Percentiles rank a stretch among this genome's conserved stretches.
These are phyloP conservation scores for Schizochytrium sp. DNA, from an alignment of 108 stramenopile species.

Conservation along the genomic window DNA sequence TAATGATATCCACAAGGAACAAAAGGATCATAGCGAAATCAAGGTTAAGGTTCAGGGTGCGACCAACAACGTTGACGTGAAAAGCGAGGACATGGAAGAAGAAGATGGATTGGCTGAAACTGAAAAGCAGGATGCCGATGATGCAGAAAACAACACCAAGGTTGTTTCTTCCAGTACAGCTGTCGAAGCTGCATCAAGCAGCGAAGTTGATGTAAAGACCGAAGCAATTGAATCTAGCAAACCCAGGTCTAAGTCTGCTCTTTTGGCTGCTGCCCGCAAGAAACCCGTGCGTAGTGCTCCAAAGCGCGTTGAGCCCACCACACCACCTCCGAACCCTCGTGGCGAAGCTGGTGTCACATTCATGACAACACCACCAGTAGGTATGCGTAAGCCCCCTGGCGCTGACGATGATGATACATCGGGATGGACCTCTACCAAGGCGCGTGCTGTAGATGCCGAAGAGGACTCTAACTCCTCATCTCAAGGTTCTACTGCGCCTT, in stretches of 20 bases:
- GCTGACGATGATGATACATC: conserved; percentile 11
- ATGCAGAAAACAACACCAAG: neutral
- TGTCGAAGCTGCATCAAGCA: neutral
- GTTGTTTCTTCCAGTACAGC: neutral
- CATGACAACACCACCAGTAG: conserved; percentile 37
- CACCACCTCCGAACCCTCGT: neutral
- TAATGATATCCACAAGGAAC: neutral
- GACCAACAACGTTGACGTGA: neutral
- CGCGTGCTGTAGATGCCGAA: conserved; percentile 53
- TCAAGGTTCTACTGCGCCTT: conserved; percentile 40
- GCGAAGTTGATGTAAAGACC: neutral
- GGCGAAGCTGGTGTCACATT: conserved; percentile 27
- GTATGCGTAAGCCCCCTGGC: conserved; percentile 54
- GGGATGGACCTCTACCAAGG: neutral
- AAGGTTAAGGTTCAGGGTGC: neutral
- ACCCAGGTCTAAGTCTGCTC: neutral
- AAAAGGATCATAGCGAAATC: conserved; percentile 25
- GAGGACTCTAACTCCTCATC: conserved; percentile 63
- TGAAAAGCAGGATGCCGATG: neutral
- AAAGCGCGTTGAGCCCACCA: neutral
- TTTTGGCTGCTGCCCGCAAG: conserved; percentile 49
- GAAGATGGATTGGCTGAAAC: neutral
- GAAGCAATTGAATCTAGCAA: neutral
- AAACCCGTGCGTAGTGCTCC: conserved; percentile 8
- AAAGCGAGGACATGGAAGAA: neutral